Evolutionary conservation across 352 stramenopile genomes (phyloP), one percentile per base, ranked within the genome.

Genomic region (Phytophthora gonapodyides): DNA sequence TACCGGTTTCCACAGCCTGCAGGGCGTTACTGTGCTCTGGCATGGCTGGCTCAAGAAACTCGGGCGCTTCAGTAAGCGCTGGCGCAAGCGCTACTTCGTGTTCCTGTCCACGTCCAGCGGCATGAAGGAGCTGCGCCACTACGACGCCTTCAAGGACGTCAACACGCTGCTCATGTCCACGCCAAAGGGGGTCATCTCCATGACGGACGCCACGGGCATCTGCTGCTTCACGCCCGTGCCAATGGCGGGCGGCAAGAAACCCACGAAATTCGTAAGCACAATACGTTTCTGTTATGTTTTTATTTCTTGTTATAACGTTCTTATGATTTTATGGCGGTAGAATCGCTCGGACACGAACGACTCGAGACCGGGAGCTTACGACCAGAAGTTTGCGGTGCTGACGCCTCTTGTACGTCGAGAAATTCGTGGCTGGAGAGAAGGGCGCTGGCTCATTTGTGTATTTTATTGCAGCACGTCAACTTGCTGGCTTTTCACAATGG

Each of bases 41-140:
- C 80, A 91, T 45, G 84, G 84, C 55, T 93, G 84, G 84, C 76
- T 93, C 44, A 90, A 89, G 74, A 91, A 91, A 62, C 80, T 93
- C 36, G 84, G 84, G 13, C 75, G 84, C 49, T 93, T 93, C 59
- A 92, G 82, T 64, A 91, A 89, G 69, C 79, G 82, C 36, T 93
- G 84, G 84, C 79, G 79, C 38, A 74, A 82, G 3, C 79, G 81
- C 13, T 93, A 93, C 49, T 93, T 93, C 49, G 65, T 93, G 9
- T 91, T 93, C 53, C 38, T 93, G 7, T 85, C 83, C n/a, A 84
- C 65, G 5, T 12, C 67, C 21, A 88, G 73, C 52, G 84, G 84
- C 16, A 67, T 87, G 46, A 91, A 88, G 44, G 84, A 93, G 64
- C 64, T 93, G 59, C 84, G 84, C 2, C 81, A 92, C 56, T 93